phyloP scores from a whole-genome alignment of 768 basidiomycete genomes.

The Boletellus ananas region DNA sequence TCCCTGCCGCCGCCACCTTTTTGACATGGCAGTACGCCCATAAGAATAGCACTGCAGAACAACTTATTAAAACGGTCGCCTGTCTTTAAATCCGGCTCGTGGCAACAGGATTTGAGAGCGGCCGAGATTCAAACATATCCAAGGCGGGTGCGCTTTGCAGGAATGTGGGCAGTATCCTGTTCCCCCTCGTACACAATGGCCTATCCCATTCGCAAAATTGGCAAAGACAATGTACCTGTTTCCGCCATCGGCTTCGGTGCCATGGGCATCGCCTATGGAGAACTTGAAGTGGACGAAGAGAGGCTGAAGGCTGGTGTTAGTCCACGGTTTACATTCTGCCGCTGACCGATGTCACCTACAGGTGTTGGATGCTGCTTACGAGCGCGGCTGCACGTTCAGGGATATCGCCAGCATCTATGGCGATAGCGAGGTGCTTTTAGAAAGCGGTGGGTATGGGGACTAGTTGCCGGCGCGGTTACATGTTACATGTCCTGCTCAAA shows the following conservation, averaged over 20 bases:
- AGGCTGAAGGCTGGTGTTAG: constrained; percentile 45
- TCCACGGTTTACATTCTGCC: no score
- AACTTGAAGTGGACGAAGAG: constrained; percentile 48
- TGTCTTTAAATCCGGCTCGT: no score
- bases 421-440: constrained; percentile 43
- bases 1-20: no score
- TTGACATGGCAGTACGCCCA: no score
- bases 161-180: no score
- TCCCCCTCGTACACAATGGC: constrained; percentile 1
- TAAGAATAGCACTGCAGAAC: no score
- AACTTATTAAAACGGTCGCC: no score
- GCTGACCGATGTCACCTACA: constrained; percentile 6
- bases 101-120: no score
- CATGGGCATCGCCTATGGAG: constrained; percentile 60
- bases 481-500: no score
- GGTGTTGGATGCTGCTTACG: constrained; percentile 42
- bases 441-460: constrained; percentile 35
- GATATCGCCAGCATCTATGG: constrained; percentile 44
- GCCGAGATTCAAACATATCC: no score
- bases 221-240: constrained; percentile 30
- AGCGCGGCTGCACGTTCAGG: constrained; percentile 43
- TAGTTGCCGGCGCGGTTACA: no score
- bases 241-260: constrained; percentile 56
- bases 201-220: constrained; percentile 43
- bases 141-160: no score